Conservation (phyloP, 2,329 filamentous ascomycete species). For the Tolypocladium ophioglossoides region DNA sequence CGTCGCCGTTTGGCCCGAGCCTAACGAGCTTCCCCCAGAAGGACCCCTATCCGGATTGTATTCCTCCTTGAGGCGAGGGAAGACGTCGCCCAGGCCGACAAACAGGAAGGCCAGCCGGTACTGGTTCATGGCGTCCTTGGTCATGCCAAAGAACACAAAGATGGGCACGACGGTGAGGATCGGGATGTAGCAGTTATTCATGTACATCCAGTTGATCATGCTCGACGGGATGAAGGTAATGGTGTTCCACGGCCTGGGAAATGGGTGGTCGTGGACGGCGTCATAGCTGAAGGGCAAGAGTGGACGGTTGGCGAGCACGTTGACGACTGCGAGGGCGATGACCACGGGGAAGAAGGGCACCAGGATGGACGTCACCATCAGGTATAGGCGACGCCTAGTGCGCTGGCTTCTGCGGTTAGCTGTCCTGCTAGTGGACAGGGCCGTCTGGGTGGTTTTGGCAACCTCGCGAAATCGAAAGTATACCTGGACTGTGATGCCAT, state of each 20-base stretch:
- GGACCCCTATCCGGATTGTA: slow-evolving; percentile 24
- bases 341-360: slow-evolving; percentile 40
- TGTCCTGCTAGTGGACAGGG: slow-evolving; percentile 28
- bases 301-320: slow-evolving; percentile 22
- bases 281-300: slow-evolving; percentile 29
- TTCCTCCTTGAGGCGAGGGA: slow-evolving; percentile 28
- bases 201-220: slow-evolving; percentile 23
- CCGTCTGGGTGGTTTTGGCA: slow-evolving; percentile 26
- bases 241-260: slow-evolving; percentile 33
- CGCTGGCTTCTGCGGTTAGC: slow-evolving; percentile 33
- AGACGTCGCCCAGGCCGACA: slow-evolving; percentile 31
- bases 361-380: slow-evolving; percentile 42
- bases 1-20: slow-evolving; percentile 11
- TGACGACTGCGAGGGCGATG: slow-evolving; percentile 27
- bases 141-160: slow-evolving; percentile 45
- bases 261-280: slow-evolving; percentile 26
- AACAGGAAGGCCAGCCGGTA: slow-evolving; percentile 31
- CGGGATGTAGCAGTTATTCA: slow-evolving; percentile 38
- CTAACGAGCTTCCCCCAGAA: slow-evolving; percentile 9
- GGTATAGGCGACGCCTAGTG: slow-evolving; percentile 41
- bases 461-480: slow-evolving; percentile 38
- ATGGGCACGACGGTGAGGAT: slow-evolving; percentile 36
- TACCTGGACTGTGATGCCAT: slow-evolving; percentile 26
- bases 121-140: slow-evolving; percentile 39
- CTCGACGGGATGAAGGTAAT: slow-evolving; percentile 34